Percentiles rank a stretch among this genome's conserved stretches.
Conservation (phyloP, 179 eudicot genomes). For the Silene vulgaris region DNA sequence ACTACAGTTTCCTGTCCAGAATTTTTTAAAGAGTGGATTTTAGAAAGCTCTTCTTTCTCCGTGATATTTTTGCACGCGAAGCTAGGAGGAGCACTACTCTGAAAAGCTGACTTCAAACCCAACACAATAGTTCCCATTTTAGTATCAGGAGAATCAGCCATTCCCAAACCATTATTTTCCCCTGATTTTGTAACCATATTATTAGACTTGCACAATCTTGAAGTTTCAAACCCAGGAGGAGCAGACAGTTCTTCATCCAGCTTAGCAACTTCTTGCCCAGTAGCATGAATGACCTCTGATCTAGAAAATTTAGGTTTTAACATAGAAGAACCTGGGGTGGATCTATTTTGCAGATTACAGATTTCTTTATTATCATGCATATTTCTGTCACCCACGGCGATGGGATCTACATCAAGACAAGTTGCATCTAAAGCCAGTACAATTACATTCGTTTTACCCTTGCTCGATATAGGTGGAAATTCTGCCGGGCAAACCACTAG, state of each 20-base stretch:
- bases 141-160: constrained; percentile 15
- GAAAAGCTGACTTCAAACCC: constrained; percentile 28
- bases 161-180: constrained; percentile 17
- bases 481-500: constrained; percentile 22
- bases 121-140: constrained; percentile 29
- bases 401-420: constrained; percentile 18
- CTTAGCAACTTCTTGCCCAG: constrained; percentile 15
- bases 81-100: constrained; percentile 5
- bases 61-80: background rate
- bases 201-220: constrained; percentile 24
- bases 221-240: constrained; percentile 47
- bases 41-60: constrained; percentile 19
- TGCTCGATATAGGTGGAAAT: constrained; percentile 30
- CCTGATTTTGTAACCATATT: constrained; percentile 19
- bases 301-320: constrained; percentile 11
- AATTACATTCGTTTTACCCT: constrained; percentile 34
- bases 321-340: constrained; percentile 15
- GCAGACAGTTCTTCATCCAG: constrained; percentile 38
- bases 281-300: constrained; percentile 16
- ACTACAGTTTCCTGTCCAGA: constrained; percentile 14
- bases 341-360: constrained; percentile 15
- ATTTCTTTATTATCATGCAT: constrained; percentile 13
- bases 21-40: constrained; percentile 2
- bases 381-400: constrained; percentile 6
- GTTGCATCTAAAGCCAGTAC: constrained; percentile 40